Conservation (phyloP, 495 filamentous ascomycete species). For the Neurospora pannonica region DNA sequence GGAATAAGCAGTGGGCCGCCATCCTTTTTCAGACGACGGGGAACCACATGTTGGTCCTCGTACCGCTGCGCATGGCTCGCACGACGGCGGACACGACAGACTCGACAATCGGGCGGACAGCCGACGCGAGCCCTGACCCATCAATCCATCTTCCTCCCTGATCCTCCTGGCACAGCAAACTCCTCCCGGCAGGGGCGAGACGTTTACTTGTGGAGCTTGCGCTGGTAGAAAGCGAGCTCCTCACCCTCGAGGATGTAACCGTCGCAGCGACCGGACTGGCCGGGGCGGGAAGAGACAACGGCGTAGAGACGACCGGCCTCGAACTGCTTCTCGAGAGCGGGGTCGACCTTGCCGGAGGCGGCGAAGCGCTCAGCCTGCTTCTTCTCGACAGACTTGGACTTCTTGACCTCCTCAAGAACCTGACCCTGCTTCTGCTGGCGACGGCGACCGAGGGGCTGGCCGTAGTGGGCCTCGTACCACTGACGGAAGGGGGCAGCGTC, state of each 20-base stretch:
- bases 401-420: slow-evolving; percentile 63
- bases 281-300: slow-evolving; percentile 81
- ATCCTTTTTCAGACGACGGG: neutral
- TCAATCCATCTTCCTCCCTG: slow-evolving; percentile 9
- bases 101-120: slow-evolving; percentile 24
- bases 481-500: slow-evolving; percentile 98
- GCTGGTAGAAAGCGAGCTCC: slow-evolving; percentile 99
- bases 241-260: slow-evolving; percentile 99
- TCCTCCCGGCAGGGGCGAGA: neutral
- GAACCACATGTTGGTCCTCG: neutral
- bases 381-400: slow-evolving; percentile 84
- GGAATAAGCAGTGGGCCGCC: slow-evolving; percentile 7
- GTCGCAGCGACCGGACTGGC: slow-evolving; percentile 91
- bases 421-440: slow-evolving; percentile 70
- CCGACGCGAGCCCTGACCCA: slow-evolving; percentile 16
- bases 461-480: slow-evolving; percentile 99
- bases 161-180: slow-evolving; percentile 3
- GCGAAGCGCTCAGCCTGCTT: slow-evolving; percentile 86
- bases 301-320: slow-evolving; percentile 95
- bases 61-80: neutral
- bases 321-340: slow-evolving; percentile 90
- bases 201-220: slow-evolving; percentile 87
- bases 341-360: slow-evolving; percentile 83
- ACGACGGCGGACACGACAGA: slow-evolving; percentile 14
- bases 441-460: slow-evolving; percentile 73